Evolutionary conservation across 2,329 filamentous ascomycete species (phyloP), one percentile per base, ranked within the genome.

Genomic region (Hypoxylon sp.): DNA sequence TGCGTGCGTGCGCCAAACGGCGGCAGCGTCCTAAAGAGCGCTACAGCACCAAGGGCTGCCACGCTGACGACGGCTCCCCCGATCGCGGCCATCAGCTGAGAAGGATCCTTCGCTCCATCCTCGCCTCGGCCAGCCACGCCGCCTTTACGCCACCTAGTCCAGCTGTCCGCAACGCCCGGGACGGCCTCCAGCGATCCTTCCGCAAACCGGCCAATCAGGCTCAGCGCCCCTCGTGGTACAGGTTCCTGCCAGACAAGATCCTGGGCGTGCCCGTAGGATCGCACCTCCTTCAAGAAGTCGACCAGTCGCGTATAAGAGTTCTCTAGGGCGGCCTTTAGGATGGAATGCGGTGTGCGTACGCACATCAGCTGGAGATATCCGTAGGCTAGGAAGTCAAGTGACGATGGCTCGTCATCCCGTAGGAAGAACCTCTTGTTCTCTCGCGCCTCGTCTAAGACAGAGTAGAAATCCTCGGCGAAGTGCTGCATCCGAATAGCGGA

Each of bases 291-390:
- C 20, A 68, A 41, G 60, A 71, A 69, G 4, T 55, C 57, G 15
- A 64, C 20, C 5, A 75, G 64, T 21, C 62, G 57, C 5, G 67
- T 58, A 43, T 65, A 68, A 10, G 69, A 68, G 42, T 61, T 60
- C 17, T 53, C 58, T 31, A 77, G 62, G 31, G 65, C 65, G 2
- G 54, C 64, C 5, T 64, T 67, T 1, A 82, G 69, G 69, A 78
- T 81, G 48, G 79, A 75, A 48, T 75, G 75, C 2, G 80, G 81
- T 3, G 82, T 79, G 10, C 74, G 69, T 6, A 79, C 75, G 18
- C 89, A 78, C 78, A 95, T 89, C 46, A 97, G 76, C 1, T 86
- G 82, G 29, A 98, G 78, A 72, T 96, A 96, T 9, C 88, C 95
- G 67, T 91, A 85, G 0, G 86, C 88, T 42, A 97, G 73, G 70